Conservation (phyloP, 139 green algal species). For the Chloropicon primus region DNA sequence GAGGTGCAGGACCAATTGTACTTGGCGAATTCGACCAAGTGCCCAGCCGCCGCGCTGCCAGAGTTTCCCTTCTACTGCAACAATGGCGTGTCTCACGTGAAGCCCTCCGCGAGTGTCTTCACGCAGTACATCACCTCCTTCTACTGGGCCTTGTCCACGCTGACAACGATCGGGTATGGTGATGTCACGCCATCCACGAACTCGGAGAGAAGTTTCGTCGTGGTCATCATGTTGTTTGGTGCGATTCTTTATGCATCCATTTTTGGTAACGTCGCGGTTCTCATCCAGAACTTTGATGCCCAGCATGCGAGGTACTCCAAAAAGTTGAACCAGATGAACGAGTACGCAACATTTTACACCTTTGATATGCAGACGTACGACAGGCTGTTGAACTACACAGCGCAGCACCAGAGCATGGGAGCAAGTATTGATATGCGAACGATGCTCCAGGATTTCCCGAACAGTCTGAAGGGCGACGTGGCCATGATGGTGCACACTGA, state of each 20-base stretch:
- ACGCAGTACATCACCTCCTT: constrained; percentile 13
- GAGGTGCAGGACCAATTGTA: constrained; percentile 14
- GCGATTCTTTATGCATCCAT: constrained; percentile 16
- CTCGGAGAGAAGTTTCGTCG: constrained; percentile 7
- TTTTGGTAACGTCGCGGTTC: constrained; percentile 20
- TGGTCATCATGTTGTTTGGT: constrained; percentile 14
- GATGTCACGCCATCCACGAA: constrained; percentile 13
- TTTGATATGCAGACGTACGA: constrained; percentile 1
- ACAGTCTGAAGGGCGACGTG: background rate
- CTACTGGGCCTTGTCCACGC: constrained; percentile 9
- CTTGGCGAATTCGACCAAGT: constrained; percentile 14
- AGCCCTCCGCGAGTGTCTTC: background rate
- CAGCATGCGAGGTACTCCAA: constrained; percentile 1
- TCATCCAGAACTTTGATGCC: constrained; percentile 14
- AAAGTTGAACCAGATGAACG: constrained; percentile 7
- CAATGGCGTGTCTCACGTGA: background rate
- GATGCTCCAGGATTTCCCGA: constrained; percentile 6
- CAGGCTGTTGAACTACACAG: constrained; percentile 4
- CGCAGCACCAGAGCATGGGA: background rate
- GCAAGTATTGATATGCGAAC: background rate
- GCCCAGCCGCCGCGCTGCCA: background rate
- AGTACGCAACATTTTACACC: constrained; percentile 4
- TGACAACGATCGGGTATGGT: constrained; percentile 15
- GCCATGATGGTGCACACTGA: background rate
- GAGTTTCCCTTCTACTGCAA: background rate